These are phyloP conservation scores for Leccinum griseonigrum DNA, from an alignment of 1,284 basidiomycete genomes.

Conservation along the genomic window DNA sequence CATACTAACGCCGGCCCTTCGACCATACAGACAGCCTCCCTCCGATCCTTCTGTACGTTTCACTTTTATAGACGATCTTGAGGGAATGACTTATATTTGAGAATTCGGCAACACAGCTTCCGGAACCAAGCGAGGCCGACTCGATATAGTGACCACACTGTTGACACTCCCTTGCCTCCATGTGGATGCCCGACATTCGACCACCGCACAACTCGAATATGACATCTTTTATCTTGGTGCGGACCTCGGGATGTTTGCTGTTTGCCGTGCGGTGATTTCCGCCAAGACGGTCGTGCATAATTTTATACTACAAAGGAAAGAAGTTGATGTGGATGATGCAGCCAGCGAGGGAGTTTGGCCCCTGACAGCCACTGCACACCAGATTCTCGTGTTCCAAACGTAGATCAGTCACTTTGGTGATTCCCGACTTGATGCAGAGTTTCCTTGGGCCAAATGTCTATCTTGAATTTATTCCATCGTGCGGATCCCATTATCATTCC, in stretches of 20 bases:
- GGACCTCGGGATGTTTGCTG: constrained; percentile 27
- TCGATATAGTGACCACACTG: constrained; percentile 25
- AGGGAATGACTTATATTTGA: constrained; percentile 4
- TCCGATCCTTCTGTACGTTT: constrained; percentile 14
- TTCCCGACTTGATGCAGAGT: background rate
- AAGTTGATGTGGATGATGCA: constrained; percentile 29
- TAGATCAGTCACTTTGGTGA: constrained; percentile 1
- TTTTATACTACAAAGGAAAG: constrained; percentile 31
- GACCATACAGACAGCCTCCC: constrained; percentile 6
- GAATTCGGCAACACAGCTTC: constrained; percentile 11
- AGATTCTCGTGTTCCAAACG: constrained; percentile 30
- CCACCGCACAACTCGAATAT: constrained; percentile 22
- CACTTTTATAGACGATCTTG: background rate
- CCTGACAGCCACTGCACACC: constrained; percentile 27
- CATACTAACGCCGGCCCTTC: background rate
- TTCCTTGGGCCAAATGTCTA: background rate
- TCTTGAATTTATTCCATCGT: background rate
- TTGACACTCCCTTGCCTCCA: constrained; percentile 28
- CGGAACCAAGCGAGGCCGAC: constrained; percentile 21
- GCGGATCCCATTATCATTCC: background rate
- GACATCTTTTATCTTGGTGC: constrained; percentile 32
- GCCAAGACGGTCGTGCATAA: constrained; percentile 26
- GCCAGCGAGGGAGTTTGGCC: constrained; percentile 29
- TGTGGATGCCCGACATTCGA: constrained; percentile 1
- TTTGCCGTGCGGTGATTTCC: constrained; percentile 20